These are phyloP conservation scores for Poterioochromonas sp. DNA, from an alignment of 352 stramenopile genomes.

Conservation along the genomic window DNA sequence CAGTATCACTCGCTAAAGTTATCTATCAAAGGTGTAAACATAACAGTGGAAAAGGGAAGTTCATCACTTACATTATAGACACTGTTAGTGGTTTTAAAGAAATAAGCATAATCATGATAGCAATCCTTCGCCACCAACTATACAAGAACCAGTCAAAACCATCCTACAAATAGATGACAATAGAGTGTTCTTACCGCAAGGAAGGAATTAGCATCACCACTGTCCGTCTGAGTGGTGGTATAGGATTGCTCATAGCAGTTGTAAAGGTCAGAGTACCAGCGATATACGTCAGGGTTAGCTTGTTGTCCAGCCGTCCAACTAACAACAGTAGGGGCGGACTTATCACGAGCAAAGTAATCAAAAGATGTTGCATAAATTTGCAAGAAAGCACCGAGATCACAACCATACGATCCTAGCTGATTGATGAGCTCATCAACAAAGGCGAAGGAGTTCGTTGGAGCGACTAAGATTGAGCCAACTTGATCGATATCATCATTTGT, in stretches of 20 bases:
- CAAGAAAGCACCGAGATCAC: neutral
- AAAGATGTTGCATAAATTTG: slow-evolving; percentile 10
- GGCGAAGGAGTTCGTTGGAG: neutral
- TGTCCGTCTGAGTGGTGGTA: too few species aligned
- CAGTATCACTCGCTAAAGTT: neutral
- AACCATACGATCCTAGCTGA: slow-evolving; percentile 2
- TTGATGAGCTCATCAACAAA: neutral
- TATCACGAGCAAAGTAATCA: neutral
- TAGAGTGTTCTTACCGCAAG: neutral
- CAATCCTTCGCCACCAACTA: neutral
- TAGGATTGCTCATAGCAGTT: neutral
- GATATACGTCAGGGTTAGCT: neutral
- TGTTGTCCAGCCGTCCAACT: neutral
- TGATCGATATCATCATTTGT: neutral
- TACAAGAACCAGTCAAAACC: neutral
- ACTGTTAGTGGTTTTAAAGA: neutral
- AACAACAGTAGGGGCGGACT: neutral
- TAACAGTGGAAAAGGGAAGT: neutral
- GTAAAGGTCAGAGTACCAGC: neutral
- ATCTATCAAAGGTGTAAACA: neutral
- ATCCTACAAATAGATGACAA: neutral
- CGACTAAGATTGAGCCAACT: neutral
- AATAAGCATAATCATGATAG: neutral
- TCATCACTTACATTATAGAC: slow-evolving; percentile 11
- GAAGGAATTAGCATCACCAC: neutral